phyloP scores from a whole-genome alignment of 2,329 filamentous ascomycete species.

The Exophiala calicioides region DNA sequence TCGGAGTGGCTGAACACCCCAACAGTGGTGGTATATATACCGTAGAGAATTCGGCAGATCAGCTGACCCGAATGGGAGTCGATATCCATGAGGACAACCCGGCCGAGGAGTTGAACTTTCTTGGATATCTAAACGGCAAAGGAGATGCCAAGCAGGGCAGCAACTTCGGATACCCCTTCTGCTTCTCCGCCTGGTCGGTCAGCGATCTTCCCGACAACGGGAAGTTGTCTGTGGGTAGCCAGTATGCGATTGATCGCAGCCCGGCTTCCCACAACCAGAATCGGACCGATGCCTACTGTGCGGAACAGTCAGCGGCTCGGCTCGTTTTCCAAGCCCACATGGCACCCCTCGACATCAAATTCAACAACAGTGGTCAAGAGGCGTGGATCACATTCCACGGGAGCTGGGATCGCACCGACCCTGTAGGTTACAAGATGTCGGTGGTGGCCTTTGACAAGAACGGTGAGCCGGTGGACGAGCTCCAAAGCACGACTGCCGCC shows the following conservation, averaged over 20 bases:
- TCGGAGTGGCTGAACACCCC: constrained; percentile 62
- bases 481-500: constrained; percentile 37
- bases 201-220: constrained; percentile 50
- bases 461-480: constrained; percentile 47
- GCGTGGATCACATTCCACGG: constrained; percentile 73
- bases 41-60: constrained; percentile 72
- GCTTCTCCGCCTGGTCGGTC: constrained; percentile 67
- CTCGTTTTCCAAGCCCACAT: constrained; percentile 67
- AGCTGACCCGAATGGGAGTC: constrained; percentile 58
- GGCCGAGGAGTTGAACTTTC: constrained; percentile 72
- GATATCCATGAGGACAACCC: constrained; percentile 70
- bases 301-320: constrained; percentile 46
- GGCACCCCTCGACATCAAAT: constrained; percentile 71
- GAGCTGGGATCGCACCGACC: constrained; percentile 60
- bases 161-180: constrained; percentile 70
- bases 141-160: constrained; percentile 42
- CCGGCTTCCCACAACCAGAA: constrained; percentile 48
- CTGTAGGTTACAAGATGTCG: constrained; percentile 54
- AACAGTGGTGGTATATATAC: constrained; percentile 51
- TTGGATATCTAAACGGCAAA: constrained; percentile 62
- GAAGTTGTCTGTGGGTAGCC: constrained; percentile 47
- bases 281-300: constrained; percentile 46
- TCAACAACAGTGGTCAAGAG: constrained; percentile 57
- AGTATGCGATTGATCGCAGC: constrained; percentile 50
- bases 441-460: constrained; percentile 47